Evolutionary conservation across 106 monocot genomes (phyloP).

Genomic region (Allium sativum): DNA sequence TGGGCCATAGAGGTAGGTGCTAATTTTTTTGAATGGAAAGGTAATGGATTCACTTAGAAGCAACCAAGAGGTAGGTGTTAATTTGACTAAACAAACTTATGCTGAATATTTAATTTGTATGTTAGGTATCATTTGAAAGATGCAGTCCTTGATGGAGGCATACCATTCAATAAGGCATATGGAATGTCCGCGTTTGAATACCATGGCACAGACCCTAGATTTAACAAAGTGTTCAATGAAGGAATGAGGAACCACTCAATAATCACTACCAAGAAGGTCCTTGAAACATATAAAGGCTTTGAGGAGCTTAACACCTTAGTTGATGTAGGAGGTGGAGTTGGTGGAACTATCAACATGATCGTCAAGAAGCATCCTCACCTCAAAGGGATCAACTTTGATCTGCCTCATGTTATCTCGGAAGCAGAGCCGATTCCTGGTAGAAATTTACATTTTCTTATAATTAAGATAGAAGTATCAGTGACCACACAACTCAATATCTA

Average conservation of each 20-base stretch:
- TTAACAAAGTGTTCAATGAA: slow-evolving; percentile 40
- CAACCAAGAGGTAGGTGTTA: no score
- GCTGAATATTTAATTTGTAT: background rate
- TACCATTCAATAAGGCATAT: slow-evolving; percentile 33
- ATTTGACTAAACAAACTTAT: no score
- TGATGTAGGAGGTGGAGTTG: slow-evolving; percentile 14
- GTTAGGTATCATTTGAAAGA: slow-evolving; percentile 33
- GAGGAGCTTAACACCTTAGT: slow-evolving; percentile 11
- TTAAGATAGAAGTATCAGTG: no score
- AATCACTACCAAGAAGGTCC: slow-evolving; percentile 29
- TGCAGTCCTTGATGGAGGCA: slow-evolving; percentile 25
- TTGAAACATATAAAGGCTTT: slow-evolving; percentile 21
- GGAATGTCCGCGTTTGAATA: slow-evolving; percentile 51
- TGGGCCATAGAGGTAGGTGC: no score
- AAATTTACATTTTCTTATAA: no score
- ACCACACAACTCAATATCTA: no score
- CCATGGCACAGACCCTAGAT: slow-evolving; percentile 21
- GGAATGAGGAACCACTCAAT: slow-evolving; percentile 38
- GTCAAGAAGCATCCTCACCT: slow-evolving; percentile 10
- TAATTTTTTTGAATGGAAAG: no score
- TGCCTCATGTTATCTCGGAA: slow-evolving; percentile 21
- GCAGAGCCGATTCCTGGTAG: slow-evolving; percentile 7
- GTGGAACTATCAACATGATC: slow-evolving; percentile 8
- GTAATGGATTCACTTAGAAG: no score
- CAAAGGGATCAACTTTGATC: slow-evolving; percentile 21